Base-by-base conservation (phyloP, 2,329 filamentous ascomycete genomes). In the Eutypa lata region DNA sequence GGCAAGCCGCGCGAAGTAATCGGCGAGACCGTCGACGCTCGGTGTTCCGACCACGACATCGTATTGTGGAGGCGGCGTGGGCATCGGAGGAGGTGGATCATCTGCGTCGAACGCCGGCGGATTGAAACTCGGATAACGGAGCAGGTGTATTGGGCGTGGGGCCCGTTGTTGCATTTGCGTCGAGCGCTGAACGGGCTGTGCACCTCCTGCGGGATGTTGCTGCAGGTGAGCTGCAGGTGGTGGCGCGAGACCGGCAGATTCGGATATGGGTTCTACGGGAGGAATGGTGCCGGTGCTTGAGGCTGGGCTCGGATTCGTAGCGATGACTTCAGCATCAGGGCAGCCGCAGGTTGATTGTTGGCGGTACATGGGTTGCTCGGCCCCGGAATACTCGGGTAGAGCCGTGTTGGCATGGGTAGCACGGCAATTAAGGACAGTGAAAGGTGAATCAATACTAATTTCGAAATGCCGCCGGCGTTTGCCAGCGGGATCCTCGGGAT, bases 371-470 rank as follows among this genome's bases (percentile, higher is more conserved):
- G 79, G 80, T 52, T 74, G 80, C 8, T 83, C 85, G 3, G 71
- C 66, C 21, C 77, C 76, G 7, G 75, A 73, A 68, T 97, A 97
- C 16, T 89, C 88, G 0, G 92, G 92, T 11, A 96, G 80, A 13
- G 86, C 85, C 24, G 89, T 96, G 70, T 96, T 96, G 48, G 90
- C 88, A 68, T 94, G 89, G 1, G 91, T 95, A n/a, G 92, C 91
- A 57, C 89, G 89, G 74, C 92, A 97, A 57, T 92, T 93, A 47
- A 96, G 87, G 45, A 96, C 90, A 56, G 93, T 93, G 67, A 97
- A 93, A 1, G 92, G 92, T 1, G 91, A 96, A 71, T 97, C 92
- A 62, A 97, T 97, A 60, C 91, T 96, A 63, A 96, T 96, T 70
- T 97, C 92, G 61, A 96, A 97, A 67, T 96, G 92, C 33, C 91